Conservation (phyloP, 2,329 filamentous ascomycete genomes). For the Pezicula carpinea region DNA sequence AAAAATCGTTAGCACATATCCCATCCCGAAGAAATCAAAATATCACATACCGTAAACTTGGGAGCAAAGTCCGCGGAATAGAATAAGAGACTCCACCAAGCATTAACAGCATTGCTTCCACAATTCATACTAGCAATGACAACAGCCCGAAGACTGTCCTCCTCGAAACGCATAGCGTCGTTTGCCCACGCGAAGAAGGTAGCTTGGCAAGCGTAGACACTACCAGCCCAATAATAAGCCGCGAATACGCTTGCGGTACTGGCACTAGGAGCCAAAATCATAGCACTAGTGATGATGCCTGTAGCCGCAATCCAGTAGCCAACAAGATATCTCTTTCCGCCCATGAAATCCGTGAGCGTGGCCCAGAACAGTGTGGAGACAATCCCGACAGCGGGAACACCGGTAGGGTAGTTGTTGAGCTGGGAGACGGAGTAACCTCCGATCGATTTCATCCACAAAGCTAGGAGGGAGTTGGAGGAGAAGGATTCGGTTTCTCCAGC, state of each 20-base stretch:
- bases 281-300: slow-evolving; percentile 54
- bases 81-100: slow-evolving; percentile 70
- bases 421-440: slow-evolving; percentile 42
- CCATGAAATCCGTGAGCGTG: slow-evolving; percentile 59
- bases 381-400: slow-evolving; percentile 46
- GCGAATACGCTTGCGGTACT: slow-evolving; percentile 50
- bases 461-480: slow-evolving; percentile 55
- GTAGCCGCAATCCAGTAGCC: slow-evolving; percentile 64
- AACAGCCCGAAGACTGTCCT: slow-evolving; percentile 58
- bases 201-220: slow-evolving; percentile 68
- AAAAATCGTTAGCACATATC: not conserved
- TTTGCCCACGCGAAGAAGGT: slow-evolving; percentile 76
- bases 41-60: slow-evolving; percentile 25
- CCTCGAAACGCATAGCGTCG: slow-evolving; percentile 56
- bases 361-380: slow-evolving; percentile 62
- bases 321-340: slow-evolving; percentile 60
- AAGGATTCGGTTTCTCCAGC: slow-evolving; percentile 70
- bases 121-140: slow-evolving; percentile 71
- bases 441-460: slow-evolving; percentile 43
- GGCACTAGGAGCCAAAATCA: slow-evolving; percentile 48
- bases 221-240: slow-evolving; percentile 67
- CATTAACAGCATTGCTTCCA: slow-evolving; percentile 63
- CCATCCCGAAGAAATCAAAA: not conserved
- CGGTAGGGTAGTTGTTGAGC: slow-evolving; percentile 49
- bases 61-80: slow-evolving; percentile 64